Conservation (phyloP, 75 land plant genomes). For the Chamaecyparis obtusa region DNA sequence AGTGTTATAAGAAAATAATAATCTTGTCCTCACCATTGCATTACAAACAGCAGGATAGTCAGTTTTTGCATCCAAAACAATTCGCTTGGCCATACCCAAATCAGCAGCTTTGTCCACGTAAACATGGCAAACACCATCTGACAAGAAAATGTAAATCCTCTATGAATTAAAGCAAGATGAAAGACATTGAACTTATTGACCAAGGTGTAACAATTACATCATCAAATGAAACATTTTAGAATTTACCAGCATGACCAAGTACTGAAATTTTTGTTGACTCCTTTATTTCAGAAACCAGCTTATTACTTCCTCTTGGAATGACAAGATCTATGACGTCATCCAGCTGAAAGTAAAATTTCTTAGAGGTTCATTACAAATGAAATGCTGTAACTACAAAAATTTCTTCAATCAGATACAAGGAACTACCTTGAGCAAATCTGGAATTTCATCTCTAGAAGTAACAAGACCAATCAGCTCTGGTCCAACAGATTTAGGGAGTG, state of each 20-base stretch:
- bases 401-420: background rate
- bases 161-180: background rate
- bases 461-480: slow-evolving; percentile 86
- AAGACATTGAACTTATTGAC: background rate
- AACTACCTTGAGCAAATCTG: slow-evolving; percentile 92
- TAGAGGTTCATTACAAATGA: background rate
- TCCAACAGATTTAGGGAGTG: slow-evolving; percentile 77
- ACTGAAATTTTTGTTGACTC: slow-evolving; percentile 91
- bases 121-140: slow-evolving; percentile 99
- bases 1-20: background rate
- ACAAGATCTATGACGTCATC: slow-evolving; percentile 99
- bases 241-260: slow-evolving; percentile 94
- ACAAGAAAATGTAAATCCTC: background rate
- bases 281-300: slow-evolving; percentile 90
- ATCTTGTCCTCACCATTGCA: slow-evolving; percentile 67
- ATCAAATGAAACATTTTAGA: background rate
- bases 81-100: slow-evolving; percentile 69
- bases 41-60: slow-evolving; percentile 99
- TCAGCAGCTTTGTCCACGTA: slow-evolving; percentile 86
- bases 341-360: slow-evolving; percentile 43
- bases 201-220: slow-evolving; percentile 3
- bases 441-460: slow-evolving; percentile 90
- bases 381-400: background rate
- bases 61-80: slow-evolving; percentile 84
- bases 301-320: slow-evolving; percentile 96